Base-by-base conservation (phyloP, 2,329 filamentous ascomycete genomes). In the Botrytis hyacinthi region DNA sequence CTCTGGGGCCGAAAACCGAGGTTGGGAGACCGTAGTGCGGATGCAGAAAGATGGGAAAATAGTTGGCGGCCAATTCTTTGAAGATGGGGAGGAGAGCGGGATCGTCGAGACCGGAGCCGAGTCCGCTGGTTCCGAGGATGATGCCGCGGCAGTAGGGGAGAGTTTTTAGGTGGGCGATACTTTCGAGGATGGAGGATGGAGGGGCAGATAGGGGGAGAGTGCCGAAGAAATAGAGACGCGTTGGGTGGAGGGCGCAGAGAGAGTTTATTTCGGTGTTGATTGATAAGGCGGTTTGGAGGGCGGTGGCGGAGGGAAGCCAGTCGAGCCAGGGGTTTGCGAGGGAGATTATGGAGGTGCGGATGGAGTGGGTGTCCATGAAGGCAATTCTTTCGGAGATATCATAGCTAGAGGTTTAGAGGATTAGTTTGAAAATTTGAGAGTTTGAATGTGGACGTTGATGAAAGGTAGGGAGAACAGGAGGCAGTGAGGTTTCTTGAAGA, bases 261-360 rank as follows among this genome's bases (percentile, higher is more conserved):
- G 81, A 79, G 68, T 94, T 89, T 70, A 97, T 91, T 76, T 95
- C 93, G 77, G 91, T 85, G 81, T 97, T 98, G 81, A 97, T 91
- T 0, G 85, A 85, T 71, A 83, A 80, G 0, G 93, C 93, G 67
- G 91, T 89, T 44, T 83, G 81, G 2, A 87, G 88, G 0, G 93
- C 92, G 76, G 91, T 88, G 6, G 84, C 81, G 0, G 88, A 80
- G 16, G 85, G 81, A 0, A 97, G 83, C 80, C 97, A 98, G 82
- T 98, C 95, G 3, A 98, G 87, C 95, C 95, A 98, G 0, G 95
- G 95, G 80, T 98, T 98, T 22, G 95, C 95, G 35, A 97, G 89
- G 0, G 93, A 96, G 76, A 98, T 90, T 69, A 97, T 92, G 1
- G 93, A 96, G 76, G 92, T 90, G 82, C 92, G 88, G 81, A 98